Base-by-base conservation (phyloP, 768 basidiomycete genomes). In the Naganishia kalamii region DNA sequence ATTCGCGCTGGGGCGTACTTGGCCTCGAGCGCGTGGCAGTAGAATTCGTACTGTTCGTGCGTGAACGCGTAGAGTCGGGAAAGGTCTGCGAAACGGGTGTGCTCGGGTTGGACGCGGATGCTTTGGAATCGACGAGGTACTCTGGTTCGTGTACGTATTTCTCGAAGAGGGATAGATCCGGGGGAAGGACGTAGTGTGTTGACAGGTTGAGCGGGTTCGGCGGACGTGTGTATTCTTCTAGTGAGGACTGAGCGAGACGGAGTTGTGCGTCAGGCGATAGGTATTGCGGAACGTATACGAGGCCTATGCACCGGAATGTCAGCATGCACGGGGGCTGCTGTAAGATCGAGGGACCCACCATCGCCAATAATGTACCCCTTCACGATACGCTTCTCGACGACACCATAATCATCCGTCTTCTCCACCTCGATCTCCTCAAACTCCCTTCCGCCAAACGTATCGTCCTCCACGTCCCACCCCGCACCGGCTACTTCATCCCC, bases 191-290 rank as follows among this genome's bases (percentile, higher is more conserved):
- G 71, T 94, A 96, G 76, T 97, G 94, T 0, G 85, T 84, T 63
- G 93, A 88, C 23, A 97, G 85, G 70, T 92, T 94, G 0, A 90
- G 93, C 62, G 88, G 87, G 74, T 96, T 96, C 0, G 91, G 90
- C 40, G 82, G 78, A 2, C 82, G 81, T 0, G 92, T 88, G 70
- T 93, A 90, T 21, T 87, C 83, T 11, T 81, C 73, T 7, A 99
- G 84, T 25, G 89, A 84, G 84, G 89, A 88, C 62, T 78, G 79
- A 27, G 89, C 82, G 4, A 97, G 83, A 0, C 82, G 75, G 25
- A 85, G 83, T 73, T 98, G 94, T 40, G 85, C 81, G 19, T 79
- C 72, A 0, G 79, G 79, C 1, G 85, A 80, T 19, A 96, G 72
- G 71, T 87, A 92, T 0, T 82, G 81, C 12, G 94, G 92, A 5